Evolutionary conservation across 345 rosid genomes (phyloP).

Genomic region (Moricandia moricandioides): DNA sequence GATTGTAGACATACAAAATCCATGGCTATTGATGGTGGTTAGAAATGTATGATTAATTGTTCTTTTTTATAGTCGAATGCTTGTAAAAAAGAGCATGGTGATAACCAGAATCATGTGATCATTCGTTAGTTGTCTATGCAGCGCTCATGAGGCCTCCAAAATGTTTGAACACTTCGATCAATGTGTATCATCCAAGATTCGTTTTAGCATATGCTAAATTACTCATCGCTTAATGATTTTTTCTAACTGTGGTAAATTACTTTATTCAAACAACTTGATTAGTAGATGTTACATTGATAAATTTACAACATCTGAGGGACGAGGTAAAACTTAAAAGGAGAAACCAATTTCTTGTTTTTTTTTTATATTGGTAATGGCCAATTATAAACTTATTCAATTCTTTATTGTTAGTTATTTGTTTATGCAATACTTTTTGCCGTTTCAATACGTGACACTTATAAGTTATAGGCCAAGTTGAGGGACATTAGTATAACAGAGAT

Average conservation of each 20-base stretch:
- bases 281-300: not conserved
- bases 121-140: no score
- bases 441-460: not conserved
- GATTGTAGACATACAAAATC: no score
- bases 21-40: not conserved
- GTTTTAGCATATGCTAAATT: not conserved
- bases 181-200: not conserved
- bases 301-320: not conserved
- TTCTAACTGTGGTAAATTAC: not conserved
- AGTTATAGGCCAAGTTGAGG: conserved; percentile 10
- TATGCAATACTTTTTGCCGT: not conserved
- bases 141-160: not conserved
- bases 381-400: not conserved
- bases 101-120: no score
- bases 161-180: not conserved
- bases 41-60: not conserved
- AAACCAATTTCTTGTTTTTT: not conserved
- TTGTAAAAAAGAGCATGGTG: no score
- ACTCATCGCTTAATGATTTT: not conserved
- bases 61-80: no score
- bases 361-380: not conserved
- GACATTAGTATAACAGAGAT: not conserved
- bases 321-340: not conserved
- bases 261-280: not conserved
- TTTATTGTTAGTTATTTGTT: not conserved